Evolutionary conservation across 768 basidiomycete species (phyloP), one percentile per base, ranked within the genome.

Genomic region (Cystofilobasidium ferigula): DNA sequence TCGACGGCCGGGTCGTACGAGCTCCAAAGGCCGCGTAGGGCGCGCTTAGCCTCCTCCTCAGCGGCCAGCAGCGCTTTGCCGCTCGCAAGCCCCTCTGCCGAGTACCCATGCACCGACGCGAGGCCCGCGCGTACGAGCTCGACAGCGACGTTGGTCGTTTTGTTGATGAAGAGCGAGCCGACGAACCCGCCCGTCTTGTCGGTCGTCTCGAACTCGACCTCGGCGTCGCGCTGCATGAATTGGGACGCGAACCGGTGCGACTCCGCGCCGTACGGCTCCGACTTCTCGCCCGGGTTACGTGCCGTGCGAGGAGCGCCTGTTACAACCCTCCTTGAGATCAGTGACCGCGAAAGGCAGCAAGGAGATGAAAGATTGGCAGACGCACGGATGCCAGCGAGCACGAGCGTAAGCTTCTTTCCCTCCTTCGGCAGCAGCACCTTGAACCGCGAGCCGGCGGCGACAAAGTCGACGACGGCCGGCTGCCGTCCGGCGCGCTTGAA

Each of bases 181-280:
- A 97, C 93, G 76, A 94, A 97, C 3, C 95, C 95, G 43, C 94
- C 94, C 5, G 87, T 86, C 77, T 95, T 97, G 79, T 99, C 94
- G 20, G 86, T 83, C 20, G 82, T 82, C 66, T 94, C 89, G 54
- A 97, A 85, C 71, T 89, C 87, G 67, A 98, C 85, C 75, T 99
- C 94, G 8, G 90, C 85, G 72, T 99, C 94, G 34, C 94, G 84
- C 75, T 99, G 94, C 86, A 97, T 86, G 74, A 86, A 92, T 68
- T 82, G 82, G 48, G 84, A 82, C 10, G 89, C 81, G 71, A 88
- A 97, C 43, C 89, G 86, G 6, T 82, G 79, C 6, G 92, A 84
- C 73, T 99, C 94, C 1, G 75, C 71, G 20, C 94, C 95, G 75
- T 80, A 97, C 1, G 92, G 88, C 72, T 99, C 94, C 57, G 85